Percentiles rank a stretch among this genome's conserved stretches.
Conservation (phyloP, 306 rosid genomes). For the Dryas drummondii region DNA sequence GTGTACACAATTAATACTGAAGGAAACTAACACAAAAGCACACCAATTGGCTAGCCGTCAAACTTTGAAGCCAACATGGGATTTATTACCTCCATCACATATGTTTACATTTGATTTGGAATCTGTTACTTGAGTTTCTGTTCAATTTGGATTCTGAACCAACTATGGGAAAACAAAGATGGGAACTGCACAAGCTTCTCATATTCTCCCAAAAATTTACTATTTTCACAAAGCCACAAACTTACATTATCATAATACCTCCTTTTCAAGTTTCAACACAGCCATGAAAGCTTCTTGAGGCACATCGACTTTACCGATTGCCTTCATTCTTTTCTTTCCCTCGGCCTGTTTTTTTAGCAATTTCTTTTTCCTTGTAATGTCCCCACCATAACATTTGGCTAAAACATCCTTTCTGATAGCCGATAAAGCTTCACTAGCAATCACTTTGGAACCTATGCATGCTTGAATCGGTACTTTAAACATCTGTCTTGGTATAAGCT, state of each 20-base stretch:
- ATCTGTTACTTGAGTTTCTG: too few relatives aligned
- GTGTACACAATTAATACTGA: too few relatives aligned
- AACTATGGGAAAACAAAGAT: not conserved
- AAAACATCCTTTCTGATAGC: constrained; percentile 93
- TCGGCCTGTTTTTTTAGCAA: constrained; percentile 94
- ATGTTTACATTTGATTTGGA: too few relatives aligned
- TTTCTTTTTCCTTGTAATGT: constrained; percentile 82
- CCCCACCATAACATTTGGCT: constrained; percentile 97
- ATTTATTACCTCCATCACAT: too few relatives aligned
- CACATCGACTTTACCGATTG: constrained; percentile 89
- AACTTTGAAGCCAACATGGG: too few relatives aligned
- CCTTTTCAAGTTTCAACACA: constrained; percentile 92
- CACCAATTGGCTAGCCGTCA: too few relatives aligned
- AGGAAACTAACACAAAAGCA: too few relatives aligned
- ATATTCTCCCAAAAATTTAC: not conserved
- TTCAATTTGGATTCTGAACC: too few relatives aligned
- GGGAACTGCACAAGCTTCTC: not conserved
- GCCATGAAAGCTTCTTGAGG: constrained; percentile 99
- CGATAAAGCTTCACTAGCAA: constrained; percentile 86
- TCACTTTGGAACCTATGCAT: constrained; percentile 82
- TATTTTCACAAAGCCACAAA: constrained; percentile 24
- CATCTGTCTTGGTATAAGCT: constrained; percentile 97
- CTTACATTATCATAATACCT: constrained; percentile 53
- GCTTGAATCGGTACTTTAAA: constrained; percentile 97
- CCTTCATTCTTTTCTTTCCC: constrained; percentile 96